phyloP scores from a whole-genome alignment of 805 yeast species.

The Candida fluviatilis region DNA sequence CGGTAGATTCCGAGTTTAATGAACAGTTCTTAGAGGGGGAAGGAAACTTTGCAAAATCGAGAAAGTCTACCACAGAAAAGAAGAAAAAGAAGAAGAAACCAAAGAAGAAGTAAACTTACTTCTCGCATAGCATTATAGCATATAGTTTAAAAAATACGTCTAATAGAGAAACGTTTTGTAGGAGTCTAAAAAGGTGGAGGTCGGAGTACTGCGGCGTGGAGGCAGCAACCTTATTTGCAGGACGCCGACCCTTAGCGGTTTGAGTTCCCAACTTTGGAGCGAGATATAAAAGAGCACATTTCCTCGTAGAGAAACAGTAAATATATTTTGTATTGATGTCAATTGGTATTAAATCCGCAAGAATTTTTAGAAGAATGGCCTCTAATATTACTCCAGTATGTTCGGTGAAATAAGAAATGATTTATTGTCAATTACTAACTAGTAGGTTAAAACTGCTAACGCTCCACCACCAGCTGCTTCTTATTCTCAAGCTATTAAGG shows the following conservation, averaged over 20 bases:
- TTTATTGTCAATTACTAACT: too few relatives aligned
- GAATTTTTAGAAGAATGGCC: constrained; percentile 18
- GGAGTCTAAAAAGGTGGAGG: too few relatives aligned
- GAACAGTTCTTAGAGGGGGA: constrained; percentile 27
- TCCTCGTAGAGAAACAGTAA: not conserved
- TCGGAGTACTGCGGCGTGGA: too few relatives aligned
- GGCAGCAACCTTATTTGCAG: too few relatives aligned
- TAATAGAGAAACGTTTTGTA: too few relatives aligned
- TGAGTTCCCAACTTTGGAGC: too few relatives aligned
- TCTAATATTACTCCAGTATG: constrained; percentile 30
- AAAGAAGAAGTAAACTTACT: constrained; percentile 14
- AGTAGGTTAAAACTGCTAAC: constrained; percentile 56
- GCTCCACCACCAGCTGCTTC: constrained; percentile 98
- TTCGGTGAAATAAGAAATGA: too few relatives aligned
- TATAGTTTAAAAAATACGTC: not conserved
- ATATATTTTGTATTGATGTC: not conserved
- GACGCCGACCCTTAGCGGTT: too few relatives aligned
- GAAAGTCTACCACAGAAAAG: constrained; percentile 14
- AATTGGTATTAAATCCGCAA: not conserved
- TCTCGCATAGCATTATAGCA: constrained; percentile 1
- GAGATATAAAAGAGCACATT: not conserved
- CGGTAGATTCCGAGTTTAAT: constrained; percentile 24
- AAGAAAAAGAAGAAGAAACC: constrained; percentile 27
- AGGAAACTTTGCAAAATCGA: constrained; percentile 14
- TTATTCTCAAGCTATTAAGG: constrained; percentile 93